These are phyloP conservation scores for Leccinellum luteum DNA, from an alignment of 768 basidiomycete genomes.

Conservation along the genomic window DNA sequence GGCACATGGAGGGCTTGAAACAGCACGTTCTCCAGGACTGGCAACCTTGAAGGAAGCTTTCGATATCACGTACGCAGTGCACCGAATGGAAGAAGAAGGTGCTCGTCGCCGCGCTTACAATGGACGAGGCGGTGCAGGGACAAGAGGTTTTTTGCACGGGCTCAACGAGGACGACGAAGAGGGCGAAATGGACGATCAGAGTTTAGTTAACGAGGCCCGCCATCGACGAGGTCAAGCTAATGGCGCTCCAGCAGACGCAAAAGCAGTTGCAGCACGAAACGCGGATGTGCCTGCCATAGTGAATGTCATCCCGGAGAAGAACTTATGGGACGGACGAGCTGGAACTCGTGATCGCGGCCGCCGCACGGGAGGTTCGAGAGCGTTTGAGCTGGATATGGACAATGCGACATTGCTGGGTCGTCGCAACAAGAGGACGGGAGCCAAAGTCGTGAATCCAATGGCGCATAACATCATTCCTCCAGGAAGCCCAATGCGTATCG, in stretches of 20 bases:
- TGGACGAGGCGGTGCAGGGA: conserved; percentile 73
- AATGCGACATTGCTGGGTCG: conserved; percentile 84
- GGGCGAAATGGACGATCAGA: conserved; percentile 46
- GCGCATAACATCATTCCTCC: conserved; percentile 23
- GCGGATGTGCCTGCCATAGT: conserved; percentile 7
- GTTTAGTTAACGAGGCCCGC: conserved; percentile 48
- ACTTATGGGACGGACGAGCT: conserved; percentile 59
- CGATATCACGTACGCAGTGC: conserved; percentile 98
- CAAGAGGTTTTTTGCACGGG: conserved; percentile 72
- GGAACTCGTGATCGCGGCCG: conserved; percentile 63
- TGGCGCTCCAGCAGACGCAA: conserved; percentile 8
- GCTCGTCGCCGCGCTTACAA: conserved; percentile 81
- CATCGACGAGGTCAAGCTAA: conserved; percentile 37
- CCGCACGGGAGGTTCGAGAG: conserved; percentile 26
- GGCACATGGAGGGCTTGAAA: conserved; percentile 69
- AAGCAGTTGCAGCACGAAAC: conserved; percentile 9
- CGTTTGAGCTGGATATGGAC: conserved; percentile 85
- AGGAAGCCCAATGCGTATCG: conserved; percentile 35
- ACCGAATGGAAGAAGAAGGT: conserved; percentile 99
- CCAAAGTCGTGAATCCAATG: conserved; percentile 35
- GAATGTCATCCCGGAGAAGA: conserved; percentile 19
- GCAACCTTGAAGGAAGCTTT: conserved; percentile 96
- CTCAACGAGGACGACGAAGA: conserved; percentile 95
- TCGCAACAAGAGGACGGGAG: conserved; percentile 45
- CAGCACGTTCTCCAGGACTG: conserved; percentile 85